Base-by-base conservation (phyloP, 2,329 filamentous ascomycete species). In the Talaromyces sp. region DNA sequence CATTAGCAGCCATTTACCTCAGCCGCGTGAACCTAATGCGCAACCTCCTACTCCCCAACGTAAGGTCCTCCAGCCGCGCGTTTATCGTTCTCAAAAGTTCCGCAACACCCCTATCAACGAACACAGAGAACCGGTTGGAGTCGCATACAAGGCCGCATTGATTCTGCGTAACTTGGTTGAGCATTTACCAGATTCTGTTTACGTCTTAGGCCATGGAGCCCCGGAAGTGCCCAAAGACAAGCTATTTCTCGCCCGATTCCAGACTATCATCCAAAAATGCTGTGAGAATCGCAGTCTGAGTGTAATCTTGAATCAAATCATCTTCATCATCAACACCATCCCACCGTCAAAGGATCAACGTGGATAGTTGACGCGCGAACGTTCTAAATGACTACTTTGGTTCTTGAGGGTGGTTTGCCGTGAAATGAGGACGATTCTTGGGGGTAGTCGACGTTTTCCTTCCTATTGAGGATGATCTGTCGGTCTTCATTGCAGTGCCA, bases 101-200 rank as follows among this genome's bases (percentile, higher is more conserved):
- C 73, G 78, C 69, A 75, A 78, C 45, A 81, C 80, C 0, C 78
- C 79, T 11, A 66, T 75, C 47, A 80, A 81, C 60, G 77, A 80
- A 60, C 73, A 75, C 33, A 74, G 74, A 13, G 78, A 82, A 41
- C 79, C 81, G 3, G 71, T 77, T 59, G 81, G 81, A 11, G 73
- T 82, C 17, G 78, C 82, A 22, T 82, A 81, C 71, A 81, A 81
- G 69, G 79, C 80, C 33, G 75, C 79, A 7, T 70, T 83, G 54
- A 77, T 83, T 3, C 67, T 83, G 68, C 78, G 81, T 49, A 83
- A 83, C 60, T 72, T 83, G 33, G 78, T 80, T 10, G 71, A 78
- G 10, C 79, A 80, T 66, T 72, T 81, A 3, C 78, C 78, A 0
- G 73, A 73, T 17, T 17, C 7, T 8, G 47, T 50, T 25, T 17